Evolutionary conservation across 805 yeast genomes (phyloP), one percentile per base, ranked within the genome.

Genomic region (Wickerhamiella musiphila): DNA sequence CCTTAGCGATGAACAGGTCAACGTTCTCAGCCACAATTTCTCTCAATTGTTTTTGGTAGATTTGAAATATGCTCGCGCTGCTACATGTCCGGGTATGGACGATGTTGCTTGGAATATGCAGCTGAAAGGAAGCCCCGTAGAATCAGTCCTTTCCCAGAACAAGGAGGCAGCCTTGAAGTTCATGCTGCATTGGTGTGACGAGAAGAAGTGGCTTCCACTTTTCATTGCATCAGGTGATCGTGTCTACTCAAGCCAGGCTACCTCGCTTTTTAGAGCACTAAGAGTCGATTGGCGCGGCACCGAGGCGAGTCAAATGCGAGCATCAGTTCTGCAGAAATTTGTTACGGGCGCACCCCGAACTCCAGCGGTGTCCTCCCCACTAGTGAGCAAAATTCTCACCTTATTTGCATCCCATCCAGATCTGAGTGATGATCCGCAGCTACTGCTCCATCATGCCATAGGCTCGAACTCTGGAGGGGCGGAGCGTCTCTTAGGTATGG

Each of bases 181-280:
- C n/a, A 15, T 28, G n/a, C 17, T n/a, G 10, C 23, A 30, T 2
- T 15, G 30, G 19, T 26, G 56, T n/a, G 58, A 57, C 4, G 45
- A 49, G 3, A 33, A 50, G 13, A 45, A 66, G 18, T 49, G 61
- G 6, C 42, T 70, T 6, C 70, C 78, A 2, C 54, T 73, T 2
- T 47, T 78, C 3, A 60, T 78, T 19, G 93, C 78, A 0, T 59
- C 76, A 3, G 61, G 66, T 10, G 93, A 79, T 45, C 47, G 65
- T 0, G 59, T 65, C 8, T 57, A 78, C 4, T 65, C 73, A 8
- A 74, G 71, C 25, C 40, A 56, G 0, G 74, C 83, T 1, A 57
- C 61, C 2, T 60, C 70, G 11, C 39, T 61, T 7, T 56, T 70
- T 48, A 67, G 13, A 38, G 51, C 15, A 19, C 22, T 28, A 18